phyloP scores from a whole-genome alignment of 208 protist species.

The Perkinsela sp. region DNA sequence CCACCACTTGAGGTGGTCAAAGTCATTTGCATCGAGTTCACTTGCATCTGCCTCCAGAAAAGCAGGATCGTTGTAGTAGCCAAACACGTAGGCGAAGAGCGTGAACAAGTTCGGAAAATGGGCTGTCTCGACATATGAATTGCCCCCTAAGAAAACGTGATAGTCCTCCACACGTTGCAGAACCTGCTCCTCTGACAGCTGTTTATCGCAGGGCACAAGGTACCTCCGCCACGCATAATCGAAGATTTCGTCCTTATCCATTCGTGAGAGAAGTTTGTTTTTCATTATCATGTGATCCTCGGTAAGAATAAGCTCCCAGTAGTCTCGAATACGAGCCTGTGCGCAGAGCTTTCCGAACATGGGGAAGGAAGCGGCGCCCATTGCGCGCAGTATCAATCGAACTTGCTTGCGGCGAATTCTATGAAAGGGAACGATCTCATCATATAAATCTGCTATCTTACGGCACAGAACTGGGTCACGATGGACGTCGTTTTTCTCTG shows the following conservation, averaged over 20 bases:
- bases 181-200: conserved; percentile 40
- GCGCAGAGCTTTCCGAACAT: conserved; percentile 41
- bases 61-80: conserved; percentile 68
- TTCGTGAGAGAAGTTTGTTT: conserved; percentile 40
- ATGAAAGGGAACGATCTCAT: conserved; percentile 45
- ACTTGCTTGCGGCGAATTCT: conserved; percentile 44
- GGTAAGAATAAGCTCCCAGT: conserved; percentile 57
- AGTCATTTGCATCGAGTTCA: conserved; percentile 61
- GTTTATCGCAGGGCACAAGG: conserved; percentile 54
- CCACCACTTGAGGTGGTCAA: conserved; percentile 40
- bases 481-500: conserved; percentile 66
- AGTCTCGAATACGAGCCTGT: conserved; percentile 49
- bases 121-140: conserved; percentile 34
- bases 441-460: conserved; percentile 55
- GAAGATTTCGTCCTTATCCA: conserved; percentile 55
- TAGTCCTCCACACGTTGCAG: conserved; percentile 49
- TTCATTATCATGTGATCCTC: conserved; percentile 71
- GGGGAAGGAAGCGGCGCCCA: conserved; percentile 59
- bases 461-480: conserved; percentile 41
- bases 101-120: conserved; percentile 62
- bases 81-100: conserved; percentile 48
- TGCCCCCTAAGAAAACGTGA: conserved; percentile 39
- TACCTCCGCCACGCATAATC: conserved; percentile 63
- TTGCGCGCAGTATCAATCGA: conserved; percentile 45
- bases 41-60: conserved; percentile 51